Evolutionary conservation across 257 asterid species (phyloP), one percentile per base, ranked within the genome.

Genomic region (Solanum sitiens): DNA sequence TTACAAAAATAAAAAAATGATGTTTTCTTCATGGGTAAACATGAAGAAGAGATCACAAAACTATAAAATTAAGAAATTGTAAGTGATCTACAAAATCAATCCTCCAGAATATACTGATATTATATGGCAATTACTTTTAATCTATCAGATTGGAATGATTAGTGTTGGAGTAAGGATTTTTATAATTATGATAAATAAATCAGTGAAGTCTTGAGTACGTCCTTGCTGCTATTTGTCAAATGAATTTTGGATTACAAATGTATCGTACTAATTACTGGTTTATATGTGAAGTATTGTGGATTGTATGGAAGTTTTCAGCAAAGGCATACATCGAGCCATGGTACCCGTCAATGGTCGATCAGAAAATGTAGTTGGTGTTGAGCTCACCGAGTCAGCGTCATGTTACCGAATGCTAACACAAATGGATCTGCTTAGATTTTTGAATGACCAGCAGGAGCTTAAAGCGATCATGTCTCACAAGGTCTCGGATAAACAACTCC

Each of bases 221-320:
- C 21, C 32, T 23, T 12, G 83, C 37, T 14, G 56, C 84, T n/a
- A 42, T 42, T 42, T 10, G 13, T 18, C 16, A 37, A 35, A 73
- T 73, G 80, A 14, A 33, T 33, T 71, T 35, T 42, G 61, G 35
- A n/a, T 76, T 21, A n/a, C 23, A 4, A 42, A 3, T 44, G 30
- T n/a, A n/a, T 77, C 15, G 9, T 73, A 6, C 67, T 25, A 27
- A 75, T 30, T 8, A 20, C 4, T 67, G 47, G 39, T 45, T 44
- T 84, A 18, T 47, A 44, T 56, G 8, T 47, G 85, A 89, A 95
- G 98, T 89, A 83, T 94, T 85, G 87, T 93, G 14, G 99, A 97
- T 87, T 95, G 98, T 83, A 95, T 97, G 98, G 98, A 97, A 92
- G 96, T 97, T 42, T 92, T 97, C 13, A 92, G 99, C 94, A 95